These are phyloP conservation scores for Aegilops umbellulata DNA, from an alignment of 176 grass and related monocot genomes.

Conservation along the genomic window DNA sequence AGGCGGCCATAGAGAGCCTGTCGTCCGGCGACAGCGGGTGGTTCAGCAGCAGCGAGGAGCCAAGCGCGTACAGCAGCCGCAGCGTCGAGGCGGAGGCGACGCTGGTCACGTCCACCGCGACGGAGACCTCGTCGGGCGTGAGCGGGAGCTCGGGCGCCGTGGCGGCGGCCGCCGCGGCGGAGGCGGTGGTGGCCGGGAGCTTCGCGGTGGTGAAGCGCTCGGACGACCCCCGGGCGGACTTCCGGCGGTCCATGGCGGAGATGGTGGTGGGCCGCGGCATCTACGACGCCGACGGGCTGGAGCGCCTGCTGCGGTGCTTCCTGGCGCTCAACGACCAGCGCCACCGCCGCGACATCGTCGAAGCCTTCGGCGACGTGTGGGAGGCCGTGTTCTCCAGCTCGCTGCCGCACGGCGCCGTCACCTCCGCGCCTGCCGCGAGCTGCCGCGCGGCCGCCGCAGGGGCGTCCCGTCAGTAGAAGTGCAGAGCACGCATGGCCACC, in stretches of 20 bases:
- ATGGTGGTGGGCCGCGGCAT: conserved; percentile 84
- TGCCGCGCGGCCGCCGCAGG: not conserved
- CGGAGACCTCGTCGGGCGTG: conserved; percentile 52
- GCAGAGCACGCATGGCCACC: not conserved
- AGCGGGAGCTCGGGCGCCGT: conserved; percentile 12
- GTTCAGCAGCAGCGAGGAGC: conserved; percentile 74
- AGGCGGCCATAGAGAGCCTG: conserved; percentile 27
- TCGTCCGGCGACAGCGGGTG: conserved; percentile 74
- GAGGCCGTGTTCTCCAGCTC: conserved; percentile 51
- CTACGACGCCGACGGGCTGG: conserved; percentile 71
- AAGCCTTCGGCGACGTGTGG: conserved; percentile 82
- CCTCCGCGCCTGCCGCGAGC: not conserved
- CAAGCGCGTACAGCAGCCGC: conserved; percentile 14
- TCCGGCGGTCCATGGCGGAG: conserved; percentile 82
- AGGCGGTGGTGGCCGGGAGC: conserved; percentile 37
- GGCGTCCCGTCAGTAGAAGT: conserved; percentile 6
- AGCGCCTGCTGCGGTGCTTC: conserved; percentile 80
- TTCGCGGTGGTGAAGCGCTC: conserved; percentile 91
- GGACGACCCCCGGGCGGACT: conserved; percentile 71
- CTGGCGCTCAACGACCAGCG: conserved; percentile 63
- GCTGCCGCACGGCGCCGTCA: not conserved
- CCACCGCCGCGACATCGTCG: conserved; percentile 68
- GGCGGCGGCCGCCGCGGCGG: not conserved
- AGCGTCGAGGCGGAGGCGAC: not conserved
- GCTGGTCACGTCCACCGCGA: conserved; percentile 25